A percentile compares a stretch with the other conserved stretches of the same genome.
Conservation (phyloP, 2,329 filamentous ascomycete species). For the Diaporthe eres region DNA sequence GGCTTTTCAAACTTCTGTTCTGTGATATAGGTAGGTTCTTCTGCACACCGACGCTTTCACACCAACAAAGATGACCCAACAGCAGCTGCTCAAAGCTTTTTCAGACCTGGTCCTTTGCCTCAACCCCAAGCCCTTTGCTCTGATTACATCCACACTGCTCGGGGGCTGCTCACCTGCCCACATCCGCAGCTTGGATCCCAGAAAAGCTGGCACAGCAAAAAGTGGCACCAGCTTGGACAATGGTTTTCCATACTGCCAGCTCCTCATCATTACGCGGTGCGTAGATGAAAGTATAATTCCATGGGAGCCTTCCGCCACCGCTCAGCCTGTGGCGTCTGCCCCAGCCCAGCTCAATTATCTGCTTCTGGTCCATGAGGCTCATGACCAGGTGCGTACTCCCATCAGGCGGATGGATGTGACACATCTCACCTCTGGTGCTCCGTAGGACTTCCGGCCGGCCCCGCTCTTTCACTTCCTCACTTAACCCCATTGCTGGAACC, state of each 20-base stretch:
- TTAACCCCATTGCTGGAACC: constrained; percentile 49
- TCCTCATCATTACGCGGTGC: constrained; percentile 56
- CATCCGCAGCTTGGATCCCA: constrained; percentile 4
- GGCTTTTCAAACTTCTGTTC: not conserved
- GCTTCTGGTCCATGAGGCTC: constrained; percentile 54
- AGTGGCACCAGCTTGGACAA: constrained; percentile 43
- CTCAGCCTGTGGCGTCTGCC: constrained; percentile 56
- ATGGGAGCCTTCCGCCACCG: constrained; percentile 49
- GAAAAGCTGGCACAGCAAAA: constrained; percentile 40
- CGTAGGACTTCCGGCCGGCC: constrained; percentile 37
- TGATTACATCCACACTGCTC: not conserved
- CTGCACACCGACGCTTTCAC: not conserved
- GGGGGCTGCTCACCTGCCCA: not conserved
- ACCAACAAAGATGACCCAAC: not conserved
- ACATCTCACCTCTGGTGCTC: constrained; percentile 51
- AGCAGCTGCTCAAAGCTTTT: not conserved
- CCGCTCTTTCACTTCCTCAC: constrained; percentile 40
- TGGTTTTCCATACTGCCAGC: constrained; percentile 49
- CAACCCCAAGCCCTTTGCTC: not conserved
- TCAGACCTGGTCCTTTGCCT: not conserved
- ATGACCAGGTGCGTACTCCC: constrained; percentile 56
- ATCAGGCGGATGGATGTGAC: constrained; percentile 56
- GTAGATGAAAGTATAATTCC: constrained; percentile 57
- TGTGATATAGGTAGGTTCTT: not conserved
- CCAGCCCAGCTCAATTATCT: constrained; percentile 55